phyloP scores from a whole-genome alignment of 805 yeast genomes.

The Cyberlindnera sargentensis region DNA sequence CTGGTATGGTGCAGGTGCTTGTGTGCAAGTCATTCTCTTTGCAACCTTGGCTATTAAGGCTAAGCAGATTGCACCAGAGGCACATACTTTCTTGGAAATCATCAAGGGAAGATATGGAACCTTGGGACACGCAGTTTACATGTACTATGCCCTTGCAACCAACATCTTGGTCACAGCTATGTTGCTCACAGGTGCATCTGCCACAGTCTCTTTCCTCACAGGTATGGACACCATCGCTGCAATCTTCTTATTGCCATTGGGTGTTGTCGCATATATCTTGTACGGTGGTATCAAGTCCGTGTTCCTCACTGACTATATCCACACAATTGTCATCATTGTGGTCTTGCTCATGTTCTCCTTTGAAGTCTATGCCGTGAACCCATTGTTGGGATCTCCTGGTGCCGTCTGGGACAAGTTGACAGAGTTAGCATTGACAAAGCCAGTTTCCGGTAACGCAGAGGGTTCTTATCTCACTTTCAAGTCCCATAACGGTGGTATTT shows the following conservation, averaged over 20 bases:
- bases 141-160: slow-evolving; percentile 81
- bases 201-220: slow-evolving; percentile 71
- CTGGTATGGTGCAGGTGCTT: slow-evolving; percentile 88
- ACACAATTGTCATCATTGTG: slow-evolving; percentile 73
- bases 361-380: slow-evolving; percentile 65
- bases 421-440: slow-evolving; percentile 49
- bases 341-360: slow-evolving; percentile 79
- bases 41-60: slow-evolving; percentile 85
- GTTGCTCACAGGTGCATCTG: slow-evolving; percentile 88
- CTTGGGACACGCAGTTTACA: slow-evolving; percentile 59
- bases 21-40: slow-evolving; percentile 80
- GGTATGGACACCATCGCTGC: slow-evolving; percentile 82
- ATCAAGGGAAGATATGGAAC: slow-evolving; percentile 75
- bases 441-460: slow-evolving; percentile 71
- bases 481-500: slow-evolving; percentile 80
- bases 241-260: slow-evolving; percentile 74
- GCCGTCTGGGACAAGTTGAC: slow-evolving; percentile 69
- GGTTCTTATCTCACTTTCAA: slow-evolving; percentile 89
- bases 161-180: slow-evolving; percentile 88
- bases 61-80: slow-evolving; percentile 83
- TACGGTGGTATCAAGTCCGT: slow-evolving; percentile 84
- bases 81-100: slow-evolving; percentile 87
- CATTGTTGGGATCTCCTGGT: slow-evolving; percentile 73
- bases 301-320: slow-evolving; percentile 71
- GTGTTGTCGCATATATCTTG: slow-evolving; percentile 66